These are phyloP conservation scores for Trichosanthes truncata DNA, from an alignment of 306 rosid species.

Conservation along the genomic window DNA sequence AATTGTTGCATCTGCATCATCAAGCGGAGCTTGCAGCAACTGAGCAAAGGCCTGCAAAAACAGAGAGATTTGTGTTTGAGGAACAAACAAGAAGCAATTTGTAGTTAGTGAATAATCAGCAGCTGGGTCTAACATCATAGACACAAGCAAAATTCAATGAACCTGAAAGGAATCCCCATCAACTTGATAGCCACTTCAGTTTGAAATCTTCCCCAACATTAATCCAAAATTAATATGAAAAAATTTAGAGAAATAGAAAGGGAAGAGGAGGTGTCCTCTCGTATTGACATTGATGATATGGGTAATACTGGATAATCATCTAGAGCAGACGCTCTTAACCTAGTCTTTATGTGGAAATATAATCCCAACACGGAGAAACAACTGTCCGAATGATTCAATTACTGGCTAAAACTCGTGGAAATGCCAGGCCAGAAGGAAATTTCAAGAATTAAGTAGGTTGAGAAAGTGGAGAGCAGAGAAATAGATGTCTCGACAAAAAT, in stretches of 20 bases:
- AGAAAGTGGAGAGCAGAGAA: not conserved
- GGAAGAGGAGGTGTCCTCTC: not conserved
- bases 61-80: not conserved
- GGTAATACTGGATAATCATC: not conserved
- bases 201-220: not conserved
- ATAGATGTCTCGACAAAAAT: not conserved
- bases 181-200: not conserved
- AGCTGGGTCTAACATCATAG: not conserved
- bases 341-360: not conserved
- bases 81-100: not conserved
- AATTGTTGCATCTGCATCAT: constrained; percentile 58
- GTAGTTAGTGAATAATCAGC: not conserved
- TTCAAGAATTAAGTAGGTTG: not conserved
- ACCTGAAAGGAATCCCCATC: not conserved
- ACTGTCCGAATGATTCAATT: not conserved
- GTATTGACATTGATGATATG: not conserved
- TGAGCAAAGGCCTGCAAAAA: constrained; percentile 79
- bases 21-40: constrained; percentile 74
- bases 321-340: not conserved
- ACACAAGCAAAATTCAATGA: not conserved
- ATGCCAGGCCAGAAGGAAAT: not conserved
- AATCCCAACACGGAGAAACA: not conserved
- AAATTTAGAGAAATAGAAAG: not conserved
- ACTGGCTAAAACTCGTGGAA: not conserved
- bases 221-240: not conserved